These are phyloP conservation scores for Clitoria ternatea DNA, from an alignment of 306 rosid genomes.

Conservation along the genomic window DNA sequence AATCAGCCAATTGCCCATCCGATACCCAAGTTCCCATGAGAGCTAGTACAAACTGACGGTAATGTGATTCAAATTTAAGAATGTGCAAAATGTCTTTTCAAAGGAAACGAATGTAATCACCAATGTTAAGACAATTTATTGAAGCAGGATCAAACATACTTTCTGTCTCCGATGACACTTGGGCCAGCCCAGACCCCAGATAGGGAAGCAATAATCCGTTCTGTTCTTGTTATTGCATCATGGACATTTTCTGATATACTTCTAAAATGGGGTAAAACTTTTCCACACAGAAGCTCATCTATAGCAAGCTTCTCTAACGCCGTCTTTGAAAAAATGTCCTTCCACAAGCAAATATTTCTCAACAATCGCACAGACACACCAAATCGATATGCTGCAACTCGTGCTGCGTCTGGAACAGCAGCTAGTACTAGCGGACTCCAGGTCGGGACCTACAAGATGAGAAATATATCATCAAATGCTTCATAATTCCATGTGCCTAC, in stretches of 20 bases:
- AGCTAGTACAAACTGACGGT: not conserved
- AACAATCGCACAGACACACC: constrained; percentile 84
- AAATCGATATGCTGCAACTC: constrained; percentile 84
- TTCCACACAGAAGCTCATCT: constrained; percentile 78
- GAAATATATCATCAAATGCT: constrained; percentile 3
- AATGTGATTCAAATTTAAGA: not conserved
- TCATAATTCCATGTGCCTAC: not conserved
- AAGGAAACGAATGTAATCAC: constrained; percentile 3
- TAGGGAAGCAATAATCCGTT: constrained; percentile 73
- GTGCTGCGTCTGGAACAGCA: constrained; percentile 89
- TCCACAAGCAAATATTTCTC: constrained; percentile 88
- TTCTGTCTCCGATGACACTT: constrained; percentile 54
- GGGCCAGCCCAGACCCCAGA: constrained; percentile 88
- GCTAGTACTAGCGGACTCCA: constrained; percentile 73
- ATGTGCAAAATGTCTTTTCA: constrained; percentile 11
- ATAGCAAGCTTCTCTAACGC: constrained; percentile 85
- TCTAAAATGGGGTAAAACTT: constrained; percentile 78
- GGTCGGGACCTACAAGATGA: constrained; percentile 67
- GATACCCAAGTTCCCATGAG: not conserved
- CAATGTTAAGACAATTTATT: not conserved
- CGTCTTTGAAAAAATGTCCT: constrained; percentile 72
- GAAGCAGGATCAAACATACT: constrained; percentile 39
- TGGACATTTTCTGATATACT: constrained; percentile 74
- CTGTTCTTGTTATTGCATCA: constrained; percentile 89
- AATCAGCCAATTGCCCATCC: not conserved